These are phyloP conservation scores for Quercus glauca DNA, from an alignment of 306 rosid genomes.

Conservation along the genomic window DNA sequence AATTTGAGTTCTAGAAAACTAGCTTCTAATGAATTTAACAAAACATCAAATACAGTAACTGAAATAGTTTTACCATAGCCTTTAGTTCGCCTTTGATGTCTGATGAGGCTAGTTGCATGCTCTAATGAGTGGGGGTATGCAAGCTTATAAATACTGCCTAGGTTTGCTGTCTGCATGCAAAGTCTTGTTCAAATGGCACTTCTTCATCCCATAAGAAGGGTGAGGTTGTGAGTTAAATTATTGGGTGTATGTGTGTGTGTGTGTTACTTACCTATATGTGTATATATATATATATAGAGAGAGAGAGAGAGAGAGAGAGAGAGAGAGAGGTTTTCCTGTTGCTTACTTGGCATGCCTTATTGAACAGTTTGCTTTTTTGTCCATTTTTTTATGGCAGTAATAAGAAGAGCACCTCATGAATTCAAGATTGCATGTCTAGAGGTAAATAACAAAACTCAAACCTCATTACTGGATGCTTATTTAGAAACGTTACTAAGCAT, in stretches of 20 bases:
- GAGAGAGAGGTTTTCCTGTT: not conserved
- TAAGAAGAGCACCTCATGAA: constrained; percentile 98
- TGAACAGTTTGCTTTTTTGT: constrained; percentile 25
- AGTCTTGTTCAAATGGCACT: too few species aligned
- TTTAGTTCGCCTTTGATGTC: not conserved
- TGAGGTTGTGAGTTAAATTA: too few species aligned
- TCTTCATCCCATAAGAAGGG: too few species aligned
- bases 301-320: too few species aligned
- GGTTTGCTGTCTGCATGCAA: not conserved
- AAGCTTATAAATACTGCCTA: not conserved
- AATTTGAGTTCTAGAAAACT: too few species aligned
- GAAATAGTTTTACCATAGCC: constrained; percentile 3
- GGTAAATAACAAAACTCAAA: constrained; percentile 46
- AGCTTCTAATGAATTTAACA: too few species aligned
- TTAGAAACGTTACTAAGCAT: constrained; percentile 5
- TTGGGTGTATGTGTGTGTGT: too few species aligned
- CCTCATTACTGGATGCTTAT: constrained; percentile 2
- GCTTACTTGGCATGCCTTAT: constrained; percentile 16
- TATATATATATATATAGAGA: too few species aligned
- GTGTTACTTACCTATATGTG: too few species aligned
- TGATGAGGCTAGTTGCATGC: not conserved
- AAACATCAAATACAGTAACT: too few species aligned
- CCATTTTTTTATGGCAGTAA: constrained; percentile 50
- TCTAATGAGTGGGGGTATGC: too few species aligned
- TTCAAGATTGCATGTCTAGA: constrained; percentile 97